Evolutionary conservation across 2,329 filamentous ascomycete species (phyloP), one percentile per base, ranked within the genome.

Genomic region (Zymoseptoria brevis): DNA sequence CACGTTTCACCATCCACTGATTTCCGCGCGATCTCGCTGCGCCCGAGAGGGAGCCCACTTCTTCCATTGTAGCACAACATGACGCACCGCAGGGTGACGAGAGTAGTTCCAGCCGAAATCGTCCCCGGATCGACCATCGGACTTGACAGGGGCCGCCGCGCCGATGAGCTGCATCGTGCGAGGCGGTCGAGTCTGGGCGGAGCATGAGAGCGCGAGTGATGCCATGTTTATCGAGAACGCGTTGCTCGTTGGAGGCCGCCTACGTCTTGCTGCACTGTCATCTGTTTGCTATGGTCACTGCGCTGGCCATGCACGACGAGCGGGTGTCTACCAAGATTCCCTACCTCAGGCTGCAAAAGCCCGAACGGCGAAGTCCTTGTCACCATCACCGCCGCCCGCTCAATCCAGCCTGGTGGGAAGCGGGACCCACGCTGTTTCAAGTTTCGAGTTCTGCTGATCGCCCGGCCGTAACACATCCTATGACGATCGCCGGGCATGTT

Each of bases 1-100:
- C 56, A 55, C 51, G 62, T 59, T 60, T 62, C 60, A 62, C 53
- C 50, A 52, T 50, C 56, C 57, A 60, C 62, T 64, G 56, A 59
- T 62, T 56, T 53, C 53, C 55, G 50, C 50, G 54, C 56, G 24
- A 56, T 55, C 52, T 35, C 58, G 19, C 54, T 45, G 30, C 54
- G 51, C n/a, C 22, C 50, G n/a, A 53, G 24, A 53, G 29, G 8
- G 24, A 22, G 51, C 19, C 51, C 51, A 53, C 22, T 24, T 53
- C 51, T 53, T 53, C 4, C 3, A 16, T 4, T 45, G 51, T 53
- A 8, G 22, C 51, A 53, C 51, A 30, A 19, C 51, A 53, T 24
- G 26, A 53, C 19, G 51, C 51, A 11, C 8, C 19, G 16, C 22
- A 45, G 35, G 35, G 35, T 45, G 35, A 16, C 35, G 13, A 45